Evolutionary conservation across 2,329 filamentous ascomycete species (phyloP), one percentile per base, ranked within the genome.

Genomic region (Colletotrichum coccodes): DNA sequence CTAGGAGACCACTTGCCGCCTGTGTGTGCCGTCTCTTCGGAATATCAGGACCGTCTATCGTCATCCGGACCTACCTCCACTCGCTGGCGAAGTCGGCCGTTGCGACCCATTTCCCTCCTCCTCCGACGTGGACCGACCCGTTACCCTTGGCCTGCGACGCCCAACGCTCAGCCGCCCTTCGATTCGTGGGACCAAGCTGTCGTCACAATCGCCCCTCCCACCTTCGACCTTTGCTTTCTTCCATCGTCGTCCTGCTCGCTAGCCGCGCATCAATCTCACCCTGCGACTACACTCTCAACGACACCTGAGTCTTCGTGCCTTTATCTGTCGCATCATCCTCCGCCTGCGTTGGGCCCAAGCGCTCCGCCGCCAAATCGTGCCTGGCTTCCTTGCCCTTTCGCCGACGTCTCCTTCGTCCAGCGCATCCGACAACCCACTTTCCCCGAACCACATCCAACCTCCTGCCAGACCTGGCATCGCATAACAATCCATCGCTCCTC

Each of bases 341-440:
- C 47, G 38, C 53, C 53, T 54, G 53, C 38, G 38, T 64, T 64
- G 38, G 60, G 65, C 65, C 42, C 59, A 67, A 67, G 60, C 61
- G 53, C 65, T 59, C 30, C 34, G 36, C 44, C 46, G 36, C 64
- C 53, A 47, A 59, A 53, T 59, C 47, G 65, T 60, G 42, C 60
- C 42, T 53, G 53, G 60, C 34, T 40, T 40, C 58, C 44, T 14
- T 18, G 28, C 38, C 23, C n/a, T 52, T 23, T 34, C 36, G 57
- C 63, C 34, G 47, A 40, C 21, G 46, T 60, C 58, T 49, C 40
- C 40, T 32, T 50, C 58, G 49, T 36, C 40, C 47, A 47, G 40
- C 63, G 14, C 42, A 56, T 54, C 42, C 50, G 59, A 42, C 50
- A n/a, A 28, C 47, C 54, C 36, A 60, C 56, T 60, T 50, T 50